Evolutionary conservation across 2,329 filamentous ascomycete species (phyloP).

Genomic region (Paraconiothyrium sp.): DNA sequence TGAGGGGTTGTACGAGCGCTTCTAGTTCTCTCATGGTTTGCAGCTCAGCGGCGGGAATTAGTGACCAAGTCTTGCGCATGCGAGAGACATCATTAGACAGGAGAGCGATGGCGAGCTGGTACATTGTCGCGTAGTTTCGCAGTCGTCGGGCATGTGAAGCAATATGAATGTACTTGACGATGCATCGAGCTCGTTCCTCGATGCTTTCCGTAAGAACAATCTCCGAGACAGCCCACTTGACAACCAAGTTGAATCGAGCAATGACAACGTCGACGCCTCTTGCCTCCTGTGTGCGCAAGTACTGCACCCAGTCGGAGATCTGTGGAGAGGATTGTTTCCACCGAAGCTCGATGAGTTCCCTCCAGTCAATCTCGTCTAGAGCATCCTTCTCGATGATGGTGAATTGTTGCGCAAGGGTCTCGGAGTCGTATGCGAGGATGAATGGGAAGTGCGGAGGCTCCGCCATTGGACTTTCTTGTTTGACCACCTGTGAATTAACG

Average conservation of each 20-base stretch:
- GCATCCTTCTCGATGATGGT: slow-evolving; percentile 88
- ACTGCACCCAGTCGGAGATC: slow-evolving; percentile 82
- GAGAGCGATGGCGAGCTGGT: slow-evolving; percentile 80
- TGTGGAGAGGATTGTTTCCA: slow-evolving; percentile 78
- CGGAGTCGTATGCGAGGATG: slow-evolving; percentile 81
- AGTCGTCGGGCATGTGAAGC: slow-evolving; percentile 77
- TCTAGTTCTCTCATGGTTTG: slow-evolving; percentile 75
- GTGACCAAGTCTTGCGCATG: slow-evolving; percentile 74
- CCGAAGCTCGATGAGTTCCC: slow-evolving; percentile 82
- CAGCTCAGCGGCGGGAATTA: slow-evolving; percentile 72
- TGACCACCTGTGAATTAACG: slow-evolving; percentile 34
- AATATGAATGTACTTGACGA: slow-evolving; percentile 85
- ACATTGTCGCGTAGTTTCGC: slow-evolving; percentile 85
- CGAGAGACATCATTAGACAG: slow-evolving; percentile 77
- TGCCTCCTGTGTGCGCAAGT: slow-evolving; percentile 75
- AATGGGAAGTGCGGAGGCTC: slow-evolving; percentile 74
- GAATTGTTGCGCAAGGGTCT: slow-evolving; percentile 81
- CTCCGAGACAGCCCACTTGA: slow-evolving; percentile 86
- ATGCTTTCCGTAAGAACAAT: slow-evolving; percentile 76
- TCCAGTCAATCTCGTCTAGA: slow-evolving; percentile 87
- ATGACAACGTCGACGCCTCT: slow-evolving; percentile 84
- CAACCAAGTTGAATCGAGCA: slow-evolving; percentile 86
- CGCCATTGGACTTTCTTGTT: slow-evolving; percentile 23
- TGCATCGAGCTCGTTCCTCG: slow-evolving; percentile 77
- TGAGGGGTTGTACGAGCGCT: slow-evolving; percentile 75